Evolutionary conservation across 2,329 filamentous ascomycete species (phyloP).

Genomic region (Xylaria sp.): DNA sequence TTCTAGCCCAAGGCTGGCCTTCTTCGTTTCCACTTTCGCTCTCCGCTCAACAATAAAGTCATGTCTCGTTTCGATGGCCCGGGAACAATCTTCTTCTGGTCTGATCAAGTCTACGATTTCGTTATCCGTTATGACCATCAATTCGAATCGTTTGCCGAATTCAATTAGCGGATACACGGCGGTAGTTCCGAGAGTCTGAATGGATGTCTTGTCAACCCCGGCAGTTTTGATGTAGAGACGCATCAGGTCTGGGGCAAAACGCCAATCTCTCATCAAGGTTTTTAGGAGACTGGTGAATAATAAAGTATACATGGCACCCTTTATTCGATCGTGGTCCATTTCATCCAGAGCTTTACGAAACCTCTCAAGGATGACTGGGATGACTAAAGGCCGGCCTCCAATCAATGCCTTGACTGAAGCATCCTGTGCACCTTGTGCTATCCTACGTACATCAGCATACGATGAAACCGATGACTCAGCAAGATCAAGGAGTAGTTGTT

Average conservation of each 20-base stretch:
- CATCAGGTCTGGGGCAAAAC: slow-evolving; percentile 90
- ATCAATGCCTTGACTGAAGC: slow-evolving; percentile 92
- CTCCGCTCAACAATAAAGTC: slow-evolving; percentile 80
- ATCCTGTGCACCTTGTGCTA: slow-evolving; percentile 90
- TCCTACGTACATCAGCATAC: slow-evolving; percentile 95
- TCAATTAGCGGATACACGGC: slow-evolving; percentile 89
- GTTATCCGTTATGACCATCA: slow-evolving; percentile 83
- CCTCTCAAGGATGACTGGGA: slow-evolving; percentile 83
- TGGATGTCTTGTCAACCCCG: slow-evolving; percentile 90
- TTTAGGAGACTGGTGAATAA: slow-evolving; percentile 89
- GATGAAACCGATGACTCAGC: slow-evolving; percentile 89
- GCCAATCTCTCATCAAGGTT: slow-evolving; percentile 91
- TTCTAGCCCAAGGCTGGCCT: slow-evolving; percentile 81
- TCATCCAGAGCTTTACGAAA: slow-evolving; percentile 81
- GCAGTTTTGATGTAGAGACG: slow-evolving; percentile 89
- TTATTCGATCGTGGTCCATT: slow-evolving; percentile 89
- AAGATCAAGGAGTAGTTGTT: slow-evolving; percentile 83
- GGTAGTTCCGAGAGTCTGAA: slow-evolving; percentile 85
- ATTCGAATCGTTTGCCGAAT: slow-evolving; percentile 87
- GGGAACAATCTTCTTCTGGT: slow-evolving; percentile 71
- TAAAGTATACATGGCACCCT: slow-evolving; percentile 91
- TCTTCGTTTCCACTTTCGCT: slow-evolving; percentile 82
- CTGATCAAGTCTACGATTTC: slow-evolving; percentile 76
- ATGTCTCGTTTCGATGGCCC: slow-evolving; percentile 72
- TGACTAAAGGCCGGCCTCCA: slow-evolving; percentile 86